Evolutionary conservation across 1,139 yeast species (phyloP).

Genomic region (Yamadazyma siamensis): DNA sequence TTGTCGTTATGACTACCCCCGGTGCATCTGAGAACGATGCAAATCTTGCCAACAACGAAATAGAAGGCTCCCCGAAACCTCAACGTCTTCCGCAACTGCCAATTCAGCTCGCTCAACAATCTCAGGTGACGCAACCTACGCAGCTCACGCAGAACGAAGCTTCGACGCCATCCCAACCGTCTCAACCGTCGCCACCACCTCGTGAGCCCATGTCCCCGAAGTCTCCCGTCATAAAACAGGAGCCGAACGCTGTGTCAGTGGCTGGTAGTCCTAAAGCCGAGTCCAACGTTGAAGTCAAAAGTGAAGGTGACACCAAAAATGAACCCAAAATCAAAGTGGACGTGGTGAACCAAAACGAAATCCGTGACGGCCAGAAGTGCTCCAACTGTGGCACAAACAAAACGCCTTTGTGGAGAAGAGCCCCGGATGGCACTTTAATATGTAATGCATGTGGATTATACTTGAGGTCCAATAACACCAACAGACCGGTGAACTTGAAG

Average conservation of each 20-base stretch:
- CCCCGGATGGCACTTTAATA: conserved; percentile 62
- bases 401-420: conserved; percentile 69
- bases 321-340: conserved; percentile 4
- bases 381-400: conserved; percentile 67
- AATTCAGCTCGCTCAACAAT: neutral
- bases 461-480: conserved; percentile 50
- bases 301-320: neutral
- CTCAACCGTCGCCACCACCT: neutral
- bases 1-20: neutral
- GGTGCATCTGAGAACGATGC: neutral
- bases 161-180: neutral
- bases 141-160: neutral
- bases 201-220: neutral
- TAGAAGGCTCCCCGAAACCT: neutral
- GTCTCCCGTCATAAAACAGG: too few species aligned
- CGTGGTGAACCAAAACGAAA: conserved; percentile 10
- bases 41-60: neutral
- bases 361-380: conserved; percentile 46
- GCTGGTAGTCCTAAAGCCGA: neutral
- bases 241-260: neutral
- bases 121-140: neutral
- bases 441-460: conserved; percentile 75
- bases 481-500: conserved; percentile 59
- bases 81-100: neutral
- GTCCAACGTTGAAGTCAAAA: too few species aligned